phyloP scores from a whole-genome alignment of 2,329 filamentous ascomycete genomes.

The Teratosphaeria nubilosa region DNA sequence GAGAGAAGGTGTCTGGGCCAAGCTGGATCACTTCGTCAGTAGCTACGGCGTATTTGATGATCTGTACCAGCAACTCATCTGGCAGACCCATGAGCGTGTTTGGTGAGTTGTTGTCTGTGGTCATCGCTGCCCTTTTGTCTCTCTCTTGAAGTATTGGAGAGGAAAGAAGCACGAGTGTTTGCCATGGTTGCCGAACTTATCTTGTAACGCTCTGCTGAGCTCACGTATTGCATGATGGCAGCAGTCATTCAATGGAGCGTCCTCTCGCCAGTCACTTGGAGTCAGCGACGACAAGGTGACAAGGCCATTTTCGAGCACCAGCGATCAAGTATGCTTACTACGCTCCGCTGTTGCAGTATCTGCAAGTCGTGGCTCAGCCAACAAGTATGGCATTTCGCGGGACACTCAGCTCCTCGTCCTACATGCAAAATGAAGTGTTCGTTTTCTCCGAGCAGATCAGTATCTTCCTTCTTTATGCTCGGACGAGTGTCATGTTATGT shows the following conservation, averaged over 20 bases:
- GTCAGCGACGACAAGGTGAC: neutral
- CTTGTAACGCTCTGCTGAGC: neutral
- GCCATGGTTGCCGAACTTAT: neutral
- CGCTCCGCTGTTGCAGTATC: neutral
- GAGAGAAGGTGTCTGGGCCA: slow-evolving; percentile 1
- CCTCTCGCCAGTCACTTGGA: neutral
- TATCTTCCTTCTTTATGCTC: too few relatives aligned
- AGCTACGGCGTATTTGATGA: neutral
- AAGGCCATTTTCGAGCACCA: neutral
- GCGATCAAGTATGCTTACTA: neutral
- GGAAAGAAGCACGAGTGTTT: neutral
- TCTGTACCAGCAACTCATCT: neutral
- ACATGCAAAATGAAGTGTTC: too few relatives aligned
- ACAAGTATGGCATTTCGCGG: neutral
- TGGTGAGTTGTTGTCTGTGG: neutral
- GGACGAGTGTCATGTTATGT: too few relatives aligned
- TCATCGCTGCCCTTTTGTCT: neutral
- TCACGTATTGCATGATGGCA: neutral
- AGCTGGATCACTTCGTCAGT: slow-evolving; percentile 1
- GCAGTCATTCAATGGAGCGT: neutral
- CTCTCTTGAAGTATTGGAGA: neutral
- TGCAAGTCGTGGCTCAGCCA: too few relatives aligned
- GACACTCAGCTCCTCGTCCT: neutral
- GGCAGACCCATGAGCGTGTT: slow-evolving; percentile 5
- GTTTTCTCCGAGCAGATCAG: too few relatives aligned